phyloP scores from a whole-genome alignment of 2,329 filamentous ascomycete genomes.

The Calonectria honghensis region DNA sequence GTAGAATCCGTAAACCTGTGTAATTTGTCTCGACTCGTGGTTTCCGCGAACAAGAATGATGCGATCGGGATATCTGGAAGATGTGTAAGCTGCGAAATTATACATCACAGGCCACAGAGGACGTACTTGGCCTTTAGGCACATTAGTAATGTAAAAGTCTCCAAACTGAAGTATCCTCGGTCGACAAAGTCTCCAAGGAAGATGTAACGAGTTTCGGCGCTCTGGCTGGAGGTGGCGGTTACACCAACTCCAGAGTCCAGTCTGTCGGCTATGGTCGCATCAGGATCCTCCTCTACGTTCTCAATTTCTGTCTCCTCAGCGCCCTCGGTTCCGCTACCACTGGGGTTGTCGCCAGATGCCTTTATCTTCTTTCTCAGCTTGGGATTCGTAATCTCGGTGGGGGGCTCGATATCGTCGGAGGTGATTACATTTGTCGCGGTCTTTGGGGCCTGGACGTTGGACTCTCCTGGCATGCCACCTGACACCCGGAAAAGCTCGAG shows the following conservation, averaged over 20 bases:
- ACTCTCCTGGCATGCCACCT: slow-evolving; percentile 95
- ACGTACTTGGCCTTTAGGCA: slow-evolving; percentile 86
- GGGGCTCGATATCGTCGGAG: slow-evolving; percentile 94
- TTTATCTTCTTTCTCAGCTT: slow-evolving; percentile 91
- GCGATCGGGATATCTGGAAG: slow-evolving; percentile 88
- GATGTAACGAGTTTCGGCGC: slow-evolving; percentile 74
- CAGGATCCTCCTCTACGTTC: slow-evolving; percentile 59
- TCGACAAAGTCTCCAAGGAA: slow-evolving; percentile 95
- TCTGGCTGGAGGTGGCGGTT: slow-evolving; percentile 63
- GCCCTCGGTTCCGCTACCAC: slow-evolving; percentile 72
- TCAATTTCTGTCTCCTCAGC: slow-evolving; percentile 69
- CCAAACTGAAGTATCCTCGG: slow-evolving; percentile 96
- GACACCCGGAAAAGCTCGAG: slow-evolving; percentile 97
- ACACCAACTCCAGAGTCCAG: slow-evolving; percentile 61
- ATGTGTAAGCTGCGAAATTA: slow-evolving; percentile 47
- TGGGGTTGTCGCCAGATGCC: slow-evolving; percentile 57
- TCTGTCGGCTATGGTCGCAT: slow-evolving; percentile 56
- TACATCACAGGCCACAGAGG: neutral
- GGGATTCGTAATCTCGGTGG: slow-evolving; percentile 90
- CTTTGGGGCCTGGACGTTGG: slow-evolving; percentile 80
- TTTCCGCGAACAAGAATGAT: slow-evolving; percentile 98
- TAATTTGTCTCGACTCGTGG: slow-evolving; percentile 97
- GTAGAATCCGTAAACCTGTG: slow-evolving; percentile 99
- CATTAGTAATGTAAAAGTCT: slow-evolving; percentile 97
- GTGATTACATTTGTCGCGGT: slow-evolving; percentile 85